Evolutionary conservation across 768 basidiomycete genomes (phyloP).

Genomic region (Suillus subluteus): DNA sequence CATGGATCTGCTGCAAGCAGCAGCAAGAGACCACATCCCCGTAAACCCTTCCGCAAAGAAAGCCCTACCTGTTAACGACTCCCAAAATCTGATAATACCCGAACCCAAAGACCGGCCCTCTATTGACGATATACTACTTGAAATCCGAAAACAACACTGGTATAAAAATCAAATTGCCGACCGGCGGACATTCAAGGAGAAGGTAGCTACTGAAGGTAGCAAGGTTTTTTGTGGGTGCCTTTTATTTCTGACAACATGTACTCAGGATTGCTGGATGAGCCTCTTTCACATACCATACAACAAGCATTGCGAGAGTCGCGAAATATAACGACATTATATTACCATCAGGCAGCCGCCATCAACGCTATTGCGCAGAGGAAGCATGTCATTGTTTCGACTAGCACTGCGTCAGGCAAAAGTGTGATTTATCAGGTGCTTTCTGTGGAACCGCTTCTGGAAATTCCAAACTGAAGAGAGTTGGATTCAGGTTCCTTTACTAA

Average conservation of each 20-base stretch:
- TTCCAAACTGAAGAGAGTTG: constrained; percentile 1
- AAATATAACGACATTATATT: constrained; percentile 66
- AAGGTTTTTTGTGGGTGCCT: neutral
- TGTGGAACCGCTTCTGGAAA: neutral
- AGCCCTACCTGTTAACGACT: neutral
- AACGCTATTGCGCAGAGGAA: constrained; percentile 57
- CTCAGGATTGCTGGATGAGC: constrained; percentile 52
- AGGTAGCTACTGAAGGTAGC: constrained; percentile 54
- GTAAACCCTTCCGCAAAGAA: constrained; percentile 49
- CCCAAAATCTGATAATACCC: constrained; percentile 32
- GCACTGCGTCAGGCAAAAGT: constrained; percentile 90
- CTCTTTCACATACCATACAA: constrained; percentile 59
- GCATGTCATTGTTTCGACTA: constrained; percentile 87
- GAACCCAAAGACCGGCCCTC: constrained; percentile 56
- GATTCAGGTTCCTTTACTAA: constrained; percentile 69
- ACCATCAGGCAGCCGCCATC: constrained; percentile 74
- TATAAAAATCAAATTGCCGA: constrained; percentile 72
- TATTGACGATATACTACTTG: constrained; percentile 59
- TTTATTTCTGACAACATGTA: neutral
- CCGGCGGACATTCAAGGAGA: constrained; percentile 55
- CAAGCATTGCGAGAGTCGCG: constrained; percentile 60
- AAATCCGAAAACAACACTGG: constrained; percentile 62
- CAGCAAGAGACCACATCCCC: constrained; percentile 73
- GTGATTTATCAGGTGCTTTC: constrained; percentile 77
- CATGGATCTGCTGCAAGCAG: constrained; percentile 61